Conservation (phyloP, 257 asterid genomes). For the Petunia axillaris region DNA sequence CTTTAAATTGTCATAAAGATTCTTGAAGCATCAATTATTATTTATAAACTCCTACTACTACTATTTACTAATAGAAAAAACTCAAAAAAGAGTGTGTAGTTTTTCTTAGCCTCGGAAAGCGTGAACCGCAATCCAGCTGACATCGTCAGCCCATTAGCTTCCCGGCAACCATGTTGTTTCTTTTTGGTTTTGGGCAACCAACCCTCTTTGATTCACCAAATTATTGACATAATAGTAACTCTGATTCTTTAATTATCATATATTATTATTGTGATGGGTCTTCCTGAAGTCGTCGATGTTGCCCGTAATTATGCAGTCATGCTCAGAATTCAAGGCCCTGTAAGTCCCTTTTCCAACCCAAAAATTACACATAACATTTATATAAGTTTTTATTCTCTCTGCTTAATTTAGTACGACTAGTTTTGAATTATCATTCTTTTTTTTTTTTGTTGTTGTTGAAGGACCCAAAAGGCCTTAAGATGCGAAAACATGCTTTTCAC, state of each 20-base stretch:
- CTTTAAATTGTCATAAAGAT: no score
- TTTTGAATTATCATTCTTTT: constrained; percentile 13
- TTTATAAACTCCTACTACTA: no score
- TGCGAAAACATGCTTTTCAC: constrained; percentile 95
- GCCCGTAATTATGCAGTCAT: constrained; percentile 87
- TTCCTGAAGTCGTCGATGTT: constrained; percentile 75
- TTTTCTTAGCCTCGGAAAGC: neutral
- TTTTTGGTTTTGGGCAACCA: no score
- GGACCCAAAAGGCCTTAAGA: constrained; percentile 97
- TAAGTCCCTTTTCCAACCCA: constrained; percentile 40
- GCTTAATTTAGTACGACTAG: neutral
- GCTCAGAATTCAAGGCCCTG: constrained; percentile 99
- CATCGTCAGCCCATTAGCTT: neutral
- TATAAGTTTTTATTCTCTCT: constrained; percentile 4
- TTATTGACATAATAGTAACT: neutral
- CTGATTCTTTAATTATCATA: neutral
- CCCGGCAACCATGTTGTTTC: neutral
- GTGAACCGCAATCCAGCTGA: constrained; percentile 22
- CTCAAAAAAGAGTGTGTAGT: neutral
- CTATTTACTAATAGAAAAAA: no score
- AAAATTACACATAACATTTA: neutral
- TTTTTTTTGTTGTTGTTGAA: constrained; percentile 37
- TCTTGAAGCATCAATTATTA: no score
- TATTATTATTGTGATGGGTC: constrained; percentile 52
- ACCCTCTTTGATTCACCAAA: neutral